phyloP scores from a whole-genome alignment of 2,329 filamentous ascomycete genomes.

The Passalora sequoiae region DNA sequence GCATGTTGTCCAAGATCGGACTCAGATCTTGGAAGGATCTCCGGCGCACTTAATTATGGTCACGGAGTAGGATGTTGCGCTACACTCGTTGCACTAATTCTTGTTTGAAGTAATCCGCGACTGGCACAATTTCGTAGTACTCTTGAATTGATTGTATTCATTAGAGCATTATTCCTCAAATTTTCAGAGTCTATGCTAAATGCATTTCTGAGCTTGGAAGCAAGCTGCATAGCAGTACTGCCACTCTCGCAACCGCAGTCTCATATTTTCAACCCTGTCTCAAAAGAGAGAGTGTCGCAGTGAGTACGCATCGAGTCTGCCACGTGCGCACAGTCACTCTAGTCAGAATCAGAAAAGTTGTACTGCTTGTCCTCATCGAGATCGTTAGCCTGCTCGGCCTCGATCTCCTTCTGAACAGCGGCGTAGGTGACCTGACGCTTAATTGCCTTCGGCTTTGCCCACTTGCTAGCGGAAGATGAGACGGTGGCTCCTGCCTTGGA shows the following conservation, averaged over 20 bases:
- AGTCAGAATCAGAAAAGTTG: background rate
- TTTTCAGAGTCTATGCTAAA: background rate
- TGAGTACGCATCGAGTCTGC: too few relatives aligned
- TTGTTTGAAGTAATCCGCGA: background rate
- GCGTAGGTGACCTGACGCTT: constrained; percentile 1
- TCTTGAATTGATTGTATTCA: too few relatives aligned
- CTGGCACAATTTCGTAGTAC: constrained; percentile 1
- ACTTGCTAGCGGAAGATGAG: background rate
- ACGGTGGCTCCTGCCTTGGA: background rate
- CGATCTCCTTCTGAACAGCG: background rate
- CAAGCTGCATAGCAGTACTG: too few relatives aligned
- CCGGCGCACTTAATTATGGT: constrained; percentile 3
- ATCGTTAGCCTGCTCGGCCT: background rate
- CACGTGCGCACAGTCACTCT: too few relatives aligned
- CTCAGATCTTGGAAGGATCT: background rate
- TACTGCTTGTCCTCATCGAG: constrained; percentile 1
- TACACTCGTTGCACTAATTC: constrained; percentile 1
- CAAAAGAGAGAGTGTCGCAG: too few relatives aligned
- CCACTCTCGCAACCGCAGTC: too few relatives aligned
- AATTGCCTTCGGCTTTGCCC: constrained; percentile 1
- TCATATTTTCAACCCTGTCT: too few relatives aligned
- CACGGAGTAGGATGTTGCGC: background rate
- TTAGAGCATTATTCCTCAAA: too few relatives aligned
- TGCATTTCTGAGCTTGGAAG: too few relatives aligned
- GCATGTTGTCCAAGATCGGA: background rate